These are phyloP conservation scores for Blastomyces parvus DNA, from an alignment of 2,329 filamentous ascomycete genomes.

Conservation along the genomic window DNA sequence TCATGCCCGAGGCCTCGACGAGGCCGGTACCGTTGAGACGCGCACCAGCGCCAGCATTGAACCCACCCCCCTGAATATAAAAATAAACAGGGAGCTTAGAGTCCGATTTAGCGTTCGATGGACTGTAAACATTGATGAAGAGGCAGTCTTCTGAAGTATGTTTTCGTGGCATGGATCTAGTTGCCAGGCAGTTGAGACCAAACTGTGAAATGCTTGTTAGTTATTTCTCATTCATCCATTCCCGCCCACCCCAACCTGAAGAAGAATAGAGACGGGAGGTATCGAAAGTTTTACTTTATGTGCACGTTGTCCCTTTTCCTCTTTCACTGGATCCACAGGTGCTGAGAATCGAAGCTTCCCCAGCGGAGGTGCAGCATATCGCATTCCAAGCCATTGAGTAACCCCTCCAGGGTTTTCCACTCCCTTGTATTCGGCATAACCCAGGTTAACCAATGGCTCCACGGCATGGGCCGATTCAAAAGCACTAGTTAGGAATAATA, in stretches of 20 bases:
- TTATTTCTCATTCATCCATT: neutral
- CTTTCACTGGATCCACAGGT: slow-evolving; percentile 51
- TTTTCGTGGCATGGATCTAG: slow-evolving; percentile 52
- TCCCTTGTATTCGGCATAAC: slow-evolving; percentile 59
- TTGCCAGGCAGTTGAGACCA: slow-evolving; percentile 53
- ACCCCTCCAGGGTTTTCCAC: slow-evolving; percentile 47
- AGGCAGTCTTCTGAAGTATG: slow-evolving; percentile 40
- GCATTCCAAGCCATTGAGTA: slow-evolving; percentile 63
- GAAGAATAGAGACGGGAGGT: neutral
- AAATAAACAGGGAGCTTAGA: slow-evolving; percentile 56
- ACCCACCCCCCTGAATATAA: slow-evolving; percentile 54
- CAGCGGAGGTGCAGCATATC: slow-evolving; percentile 61
- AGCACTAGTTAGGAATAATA: neutral
- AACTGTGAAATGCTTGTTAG: slow-evolving; percentile 24
- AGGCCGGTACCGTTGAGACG: slow-evolving; percentile 54
- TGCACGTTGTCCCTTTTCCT: slow-evolving; percentile 44
- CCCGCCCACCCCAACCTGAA: neutral
- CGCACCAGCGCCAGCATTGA: slow-evolving; percentile 49
- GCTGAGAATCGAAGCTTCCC: slow-evolving; percentile 57
- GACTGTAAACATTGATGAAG: slow-evolving; percentile 35
- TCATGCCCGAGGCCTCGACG: slow-evolving; percentile 47
- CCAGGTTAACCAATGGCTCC: slow-evolving; percentile 47
- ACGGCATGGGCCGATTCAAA: slow-evolving; percentile 15
- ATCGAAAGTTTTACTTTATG: slow-evolving; percentile 37
- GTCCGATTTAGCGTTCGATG: slow-evolving; percentile 21